phyloP scores from a whole-genome alignment of 805 yeast genomes.

The Kodamaea sagamina region DNA sequence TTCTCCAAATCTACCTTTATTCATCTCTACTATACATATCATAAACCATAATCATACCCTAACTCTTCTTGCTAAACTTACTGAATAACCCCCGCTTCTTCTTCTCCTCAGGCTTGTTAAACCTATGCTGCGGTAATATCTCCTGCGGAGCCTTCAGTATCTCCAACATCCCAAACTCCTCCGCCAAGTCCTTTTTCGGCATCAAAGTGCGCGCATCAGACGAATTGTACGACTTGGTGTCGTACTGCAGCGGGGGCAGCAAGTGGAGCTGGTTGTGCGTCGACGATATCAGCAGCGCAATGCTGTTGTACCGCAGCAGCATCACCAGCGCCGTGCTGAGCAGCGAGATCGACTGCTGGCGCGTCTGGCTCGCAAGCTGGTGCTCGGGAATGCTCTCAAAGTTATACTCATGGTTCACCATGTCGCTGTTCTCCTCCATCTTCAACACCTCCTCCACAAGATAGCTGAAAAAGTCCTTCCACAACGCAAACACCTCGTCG shows the following conservation, averaged over 20 bases:
- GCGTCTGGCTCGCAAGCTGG: neutral
- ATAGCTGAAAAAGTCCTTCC: conserved; percentile 25
- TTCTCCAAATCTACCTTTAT: neutral
- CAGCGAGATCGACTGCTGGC: conserved; percentile 8
- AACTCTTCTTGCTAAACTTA: conserved; percentile 5
- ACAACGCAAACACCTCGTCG: conserved; percentile 19
- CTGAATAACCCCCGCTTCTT: conserved; percentile 12
- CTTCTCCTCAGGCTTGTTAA: conserved; percentile 12
- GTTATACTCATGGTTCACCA: neutral
- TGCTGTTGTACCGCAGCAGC: conserved; percentile 10
- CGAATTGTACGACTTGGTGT: neutral
- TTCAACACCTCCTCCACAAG: conserved; percentile 18
- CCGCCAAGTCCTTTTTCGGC: neutral
- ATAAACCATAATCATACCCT: neutral
- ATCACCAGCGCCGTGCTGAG: conserved; percentile 9
- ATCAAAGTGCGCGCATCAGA: neutral
- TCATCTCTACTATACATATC: neutral
- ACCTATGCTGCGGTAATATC: conserved; percentile 8
- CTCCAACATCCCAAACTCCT: neutral
- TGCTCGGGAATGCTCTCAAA: neutral
- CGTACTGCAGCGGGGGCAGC: conserved; percentile 6
- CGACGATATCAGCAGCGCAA: conserved; percentile 12
- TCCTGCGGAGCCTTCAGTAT: neutral
- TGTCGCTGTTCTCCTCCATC: neutral
- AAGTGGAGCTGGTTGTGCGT: neutral